Evolutionary conservation across 1,139 yeast genomes (phyloP), one percentile per base, ranked within the genome.

Genomic region (Nadsonia commutata): DNA sequence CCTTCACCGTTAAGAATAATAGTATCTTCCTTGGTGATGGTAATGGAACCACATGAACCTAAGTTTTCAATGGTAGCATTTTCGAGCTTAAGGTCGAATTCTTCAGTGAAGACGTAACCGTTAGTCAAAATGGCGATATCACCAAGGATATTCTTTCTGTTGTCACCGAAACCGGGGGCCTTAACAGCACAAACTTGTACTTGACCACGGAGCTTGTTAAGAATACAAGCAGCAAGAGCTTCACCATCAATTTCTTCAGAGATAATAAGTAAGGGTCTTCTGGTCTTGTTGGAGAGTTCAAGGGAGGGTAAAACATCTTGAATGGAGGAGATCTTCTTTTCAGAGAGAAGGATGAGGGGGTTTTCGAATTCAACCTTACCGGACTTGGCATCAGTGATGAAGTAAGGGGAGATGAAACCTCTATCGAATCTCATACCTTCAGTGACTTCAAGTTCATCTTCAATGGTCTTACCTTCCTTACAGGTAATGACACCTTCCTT

Each of bases 341-440:
- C 98, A 51, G 94, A 80, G 53, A 90, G 73, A 61, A 90, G 73
- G 51, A 90, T 56, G 63, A 88, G 73, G 52, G 98, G 98, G 70
- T 84, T 85, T 71, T 90, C 97, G 56, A 90, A 88, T 70, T 90
- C 98, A 53, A 85, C 94, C 73, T 90, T 90, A 62, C 94, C 96
- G 48, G 90, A 76, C 73, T 90, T 90, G 61, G 95, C 76, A 67
- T 90, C 88, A 58, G 98, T 90, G 68, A 90, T 85, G 67, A 90
- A 90, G 75, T 90, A 90, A 47, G 98, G 98, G 41, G 97, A 88
- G 60, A 90, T 90, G 75, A 75, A 90, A 59, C 98, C 98, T 64
- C 98, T 86, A 72, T 90, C 98, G 59, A 93, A 90, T 70, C 90
- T 81, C 98, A 90, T 90, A 71, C 98, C 98, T 71, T 90, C 98